A percentile compares a stretch with the other conserved stretches of the same genome.
These are phyloP conservation scores for Aspergillus sp. DNA, from an alignment of 2,329 filamentous ascomycete species.

Conservation along the genomic window DNA sequence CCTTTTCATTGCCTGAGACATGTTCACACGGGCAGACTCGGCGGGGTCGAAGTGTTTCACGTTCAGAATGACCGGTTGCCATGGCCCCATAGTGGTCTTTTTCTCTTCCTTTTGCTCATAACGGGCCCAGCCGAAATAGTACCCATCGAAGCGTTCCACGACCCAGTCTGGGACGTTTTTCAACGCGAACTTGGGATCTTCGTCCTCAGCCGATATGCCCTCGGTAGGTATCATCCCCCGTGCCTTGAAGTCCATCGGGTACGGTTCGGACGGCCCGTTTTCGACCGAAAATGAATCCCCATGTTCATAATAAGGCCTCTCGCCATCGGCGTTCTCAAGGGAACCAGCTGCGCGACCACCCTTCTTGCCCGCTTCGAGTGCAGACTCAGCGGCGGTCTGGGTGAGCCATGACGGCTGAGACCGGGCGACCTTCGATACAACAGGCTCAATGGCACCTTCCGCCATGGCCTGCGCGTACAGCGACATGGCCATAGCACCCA, in stretches of 20 bases:
- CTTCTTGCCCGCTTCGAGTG: constrained; percentile 22
- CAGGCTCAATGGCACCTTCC: constrained; percentile 15
- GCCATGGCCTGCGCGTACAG: constrained; percentile 33
- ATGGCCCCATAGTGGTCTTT: constrained; percentile 33
- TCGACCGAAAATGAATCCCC: constrained; percentile 10
- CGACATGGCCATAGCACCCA: constrained; percentile 42
- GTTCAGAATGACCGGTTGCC: constrained; percentile 53
- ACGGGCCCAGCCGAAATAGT: constrained; percentile 57
- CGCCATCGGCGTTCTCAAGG: constrained; percentile 14
- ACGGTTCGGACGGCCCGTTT: constrained; percentile 23
- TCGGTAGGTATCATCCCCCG: constrained; percentile 3
- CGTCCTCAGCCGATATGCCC: constrained; percentile 39
- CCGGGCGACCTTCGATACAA: constrained; percentile 12
- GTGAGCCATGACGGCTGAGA: constrained; percentile 21
- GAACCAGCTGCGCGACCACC: constrained; percentile 17
- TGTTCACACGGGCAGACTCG: constrained; percentile 36
- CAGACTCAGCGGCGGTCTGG: constrained; percentile 23
- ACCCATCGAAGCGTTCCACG: constrained; percentile 46
- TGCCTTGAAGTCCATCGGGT: constrained; percentile 20
- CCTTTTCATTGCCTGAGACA: constrained; percentile 45
- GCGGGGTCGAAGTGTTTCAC: constrained; percentile 38
- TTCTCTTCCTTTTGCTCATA: constrained; percentile 23
- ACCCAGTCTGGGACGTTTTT: constrained; percentile 44
- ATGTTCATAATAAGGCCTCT: constrained; percentile 1
- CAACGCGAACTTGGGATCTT: constrained; percentile 47